These are phyloP conservation scores for Dryas alaskensis DNA, from an alignment of 306 rosid species.

Conservation along the genomic window DNA sequence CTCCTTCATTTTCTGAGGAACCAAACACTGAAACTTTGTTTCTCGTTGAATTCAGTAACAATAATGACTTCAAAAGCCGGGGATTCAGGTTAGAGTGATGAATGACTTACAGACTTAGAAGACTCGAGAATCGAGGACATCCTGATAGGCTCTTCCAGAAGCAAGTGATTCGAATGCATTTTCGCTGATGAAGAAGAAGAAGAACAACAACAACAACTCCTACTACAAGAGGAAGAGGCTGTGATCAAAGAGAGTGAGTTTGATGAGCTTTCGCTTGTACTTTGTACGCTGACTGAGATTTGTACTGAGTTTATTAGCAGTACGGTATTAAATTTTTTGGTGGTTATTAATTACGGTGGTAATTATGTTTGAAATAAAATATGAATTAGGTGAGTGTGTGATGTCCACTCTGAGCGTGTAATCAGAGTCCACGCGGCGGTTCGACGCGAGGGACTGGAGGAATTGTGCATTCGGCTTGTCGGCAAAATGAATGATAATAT, in stretches of 20 bases:
- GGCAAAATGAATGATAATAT: no score
- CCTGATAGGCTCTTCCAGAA: constrained; percentile 81
- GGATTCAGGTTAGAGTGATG: not conserved
- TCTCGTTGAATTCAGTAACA: not conserved
- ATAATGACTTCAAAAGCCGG: not conserved
- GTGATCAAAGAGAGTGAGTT: no score
- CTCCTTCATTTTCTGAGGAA: constrained; percentile 3
- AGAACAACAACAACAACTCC: not conserved
- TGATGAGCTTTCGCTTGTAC: no score
- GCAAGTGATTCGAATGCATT: constrained; percentile 62
- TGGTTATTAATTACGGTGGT: not conserved
- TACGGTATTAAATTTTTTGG: no score
- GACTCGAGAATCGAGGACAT: constrained; percentile 82
- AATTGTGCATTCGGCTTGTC: not conserved
- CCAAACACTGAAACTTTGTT: constrained; percentile 14
- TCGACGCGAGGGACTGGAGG: not conserved
- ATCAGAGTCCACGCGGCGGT: constrained; percentile 5
- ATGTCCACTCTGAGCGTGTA: not conserved
- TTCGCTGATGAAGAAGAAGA: not conserved
- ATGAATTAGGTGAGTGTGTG: not conserved
- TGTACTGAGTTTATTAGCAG: not conserved
- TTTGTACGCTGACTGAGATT: no score
- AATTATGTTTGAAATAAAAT: not conserved
- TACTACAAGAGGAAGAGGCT: not conserved
- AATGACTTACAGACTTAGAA: constrained; percentile 61